A percentile compares a stretch with the other conserved stretches of the same genome.
phyloP scores from a whole-genome alignment of 2,329 filamentous ascomycete species.

The Rhexocercosporidium sp. region DNA sequence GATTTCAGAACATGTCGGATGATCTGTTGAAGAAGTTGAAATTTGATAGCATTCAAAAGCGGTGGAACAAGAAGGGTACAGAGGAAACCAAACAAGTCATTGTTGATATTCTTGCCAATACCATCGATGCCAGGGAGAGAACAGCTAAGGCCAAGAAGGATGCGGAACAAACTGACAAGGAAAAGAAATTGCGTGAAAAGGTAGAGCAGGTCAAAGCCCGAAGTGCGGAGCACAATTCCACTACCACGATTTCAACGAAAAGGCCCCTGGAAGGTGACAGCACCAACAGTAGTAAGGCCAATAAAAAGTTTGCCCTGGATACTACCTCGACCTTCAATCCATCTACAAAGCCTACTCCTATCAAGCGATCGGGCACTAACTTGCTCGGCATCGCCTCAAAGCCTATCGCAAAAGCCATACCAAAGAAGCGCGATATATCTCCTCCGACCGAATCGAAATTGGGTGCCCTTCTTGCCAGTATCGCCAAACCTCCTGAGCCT shows the following conservation, averaged over 20 bases:
- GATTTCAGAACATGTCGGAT: slow-evolving; percentile 62
- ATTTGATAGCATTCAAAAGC: slow-evolving; percentile 67
- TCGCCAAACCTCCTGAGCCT: slow-evolving; percentile 40
- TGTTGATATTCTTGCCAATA: slow-evolving; percentile 56
- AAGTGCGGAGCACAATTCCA: slow-evolving; percentile 22
- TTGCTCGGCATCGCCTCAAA: slow-evolving; percentile 40
- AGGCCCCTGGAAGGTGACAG: slow-evolving; percentile 41
- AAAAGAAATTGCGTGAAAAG: slow-evolving; percentile 36
- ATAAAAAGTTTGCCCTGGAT: slow-evolving; percentile 42
- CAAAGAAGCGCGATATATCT: slow-evolving; percentile 43
- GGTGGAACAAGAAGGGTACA: slow-evolving; percentile 67
- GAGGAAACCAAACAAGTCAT: slow-evolving; percentile 66
- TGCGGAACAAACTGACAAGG: slow-evolving; percentile 33
- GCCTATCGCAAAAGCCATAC: slow-evolving; percentile 38
- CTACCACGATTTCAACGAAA: slow-evolving; percentile 33
- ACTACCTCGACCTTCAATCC: slow-evolving; percentile 35
- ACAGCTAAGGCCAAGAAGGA: slow-evolving; percentile 52
- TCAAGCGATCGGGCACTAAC: slow-evolving; percentile 36
- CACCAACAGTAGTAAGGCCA: slow-evolving; percentile 37
- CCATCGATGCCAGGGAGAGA: slow-evolving; percentile 39
- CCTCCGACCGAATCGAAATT: slow-evolving; percentile 42
- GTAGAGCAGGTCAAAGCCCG: slow-evolving; percentile 35
- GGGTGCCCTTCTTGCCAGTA: slow-evolving; percentile 42
- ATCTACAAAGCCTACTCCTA: slow-evolving; percentile 31
- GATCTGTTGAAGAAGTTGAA: slow-evolving; percentile 66